Evolutionary conservation across 768 basidiomycete species (phyloP).

Genomic region (Rhizopogon roseolus): DNA sequence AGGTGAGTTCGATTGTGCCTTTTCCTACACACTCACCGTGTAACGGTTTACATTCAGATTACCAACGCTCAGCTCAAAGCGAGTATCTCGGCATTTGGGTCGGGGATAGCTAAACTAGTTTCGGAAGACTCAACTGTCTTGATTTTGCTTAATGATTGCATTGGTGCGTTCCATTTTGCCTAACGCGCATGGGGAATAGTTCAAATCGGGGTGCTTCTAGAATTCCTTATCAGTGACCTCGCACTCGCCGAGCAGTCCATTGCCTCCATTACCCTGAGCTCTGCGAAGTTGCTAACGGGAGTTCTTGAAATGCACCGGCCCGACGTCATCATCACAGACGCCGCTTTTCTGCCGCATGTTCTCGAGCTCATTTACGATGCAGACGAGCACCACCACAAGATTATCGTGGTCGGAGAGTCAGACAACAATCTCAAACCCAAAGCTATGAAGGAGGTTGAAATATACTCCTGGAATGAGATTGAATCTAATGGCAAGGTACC

Average conservation of each 20-base stretch:
- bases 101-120: constrained; percentile 58
- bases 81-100: constrained; percentile 67
- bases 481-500: constrained; percentile 57
- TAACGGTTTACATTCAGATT: constrained; percentile 41
- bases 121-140: constrained; percentile 63
- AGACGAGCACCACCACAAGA: constrained; percentile 45
- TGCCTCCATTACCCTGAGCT: constrained; percentile 60
- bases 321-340: constrained; percentile 69
- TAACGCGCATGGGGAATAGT: neutral
- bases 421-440: constrained; percentile 40
- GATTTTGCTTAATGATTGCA: constrained; percentile 72
- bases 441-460: constrained; percentile 46
- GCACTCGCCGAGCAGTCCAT: constrained; percentile 71
- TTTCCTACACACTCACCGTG: neutral
- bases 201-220: constrained; percentile 29
- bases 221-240: constrained; percentile 76
- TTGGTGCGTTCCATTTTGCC: constrained; percentile 44
- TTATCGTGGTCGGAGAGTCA: constrained; percentile 72
- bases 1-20: constrained; percentile 37
- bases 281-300: constrained; percentile 54
- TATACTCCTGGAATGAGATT: constrained; percentile 65
- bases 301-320: constrained; percentile 64
- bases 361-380: constrained; percentile 70
- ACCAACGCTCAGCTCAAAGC: constrained; percentile 69
- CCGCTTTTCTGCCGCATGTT: constrained; percentile 59